Conservation (phyloP, 2,329 filamentous ascomycete species). For the Ceratocystis papillata region DNA sequence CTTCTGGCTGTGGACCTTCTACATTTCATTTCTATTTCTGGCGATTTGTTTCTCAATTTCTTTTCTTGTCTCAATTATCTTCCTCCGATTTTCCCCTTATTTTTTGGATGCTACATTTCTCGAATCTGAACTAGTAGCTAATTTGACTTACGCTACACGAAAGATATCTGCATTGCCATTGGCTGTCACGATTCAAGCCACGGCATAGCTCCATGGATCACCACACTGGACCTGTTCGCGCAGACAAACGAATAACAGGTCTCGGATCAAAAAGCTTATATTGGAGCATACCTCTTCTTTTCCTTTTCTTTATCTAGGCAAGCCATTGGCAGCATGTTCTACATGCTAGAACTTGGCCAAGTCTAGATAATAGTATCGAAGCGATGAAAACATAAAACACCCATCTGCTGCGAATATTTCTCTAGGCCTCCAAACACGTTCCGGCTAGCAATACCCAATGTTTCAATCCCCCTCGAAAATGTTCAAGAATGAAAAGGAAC, state of each 20-base stretch:
- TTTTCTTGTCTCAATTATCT: constrained; percentile 20
- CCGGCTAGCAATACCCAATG: constrained; percentile 31
- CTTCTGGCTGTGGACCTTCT: background rate
- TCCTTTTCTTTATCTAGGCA: constrained; percentile 26
- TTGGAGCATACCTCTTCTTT: constrained; percentile 13
- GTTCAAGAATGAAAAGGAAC: constrained; percentile 5
- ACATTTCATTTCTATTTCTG: constrained; percentile 22
- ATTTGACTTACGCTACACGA: too few relatives aligned
- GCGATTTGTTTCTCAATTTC: constrained; percentile 24
- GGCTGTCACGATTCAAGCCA: too few relatives aligned
- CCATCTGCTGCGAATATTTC: background rate
- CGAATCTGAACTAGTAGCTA: background rate
- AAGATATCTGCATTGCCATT: too few relatives aligned
- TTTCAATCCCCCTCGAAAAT: constrained; percentile 31
- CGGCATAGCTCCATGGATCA: too few relatives aligned
- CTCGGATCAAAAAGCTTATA: too few relatives aligned
- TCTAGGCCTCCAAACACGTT: constrained; percentile 21
- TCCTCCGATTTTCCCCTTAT: constrained; percentile 2
- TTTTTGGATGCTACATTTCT: constrained; percentile 25
- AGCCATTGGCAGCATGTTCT: background rate
- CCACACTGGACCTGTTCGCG: background rate
- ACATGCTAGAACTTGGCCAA: background rate
- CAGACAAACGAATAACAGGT: background rate
- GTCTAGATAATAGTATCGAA: background rate
- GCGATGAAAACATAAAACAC: constrained; percentile 26